Conservation (phyloP, 495 filamentous ascomycete genomes). For the Podospora didyma region DNA sequence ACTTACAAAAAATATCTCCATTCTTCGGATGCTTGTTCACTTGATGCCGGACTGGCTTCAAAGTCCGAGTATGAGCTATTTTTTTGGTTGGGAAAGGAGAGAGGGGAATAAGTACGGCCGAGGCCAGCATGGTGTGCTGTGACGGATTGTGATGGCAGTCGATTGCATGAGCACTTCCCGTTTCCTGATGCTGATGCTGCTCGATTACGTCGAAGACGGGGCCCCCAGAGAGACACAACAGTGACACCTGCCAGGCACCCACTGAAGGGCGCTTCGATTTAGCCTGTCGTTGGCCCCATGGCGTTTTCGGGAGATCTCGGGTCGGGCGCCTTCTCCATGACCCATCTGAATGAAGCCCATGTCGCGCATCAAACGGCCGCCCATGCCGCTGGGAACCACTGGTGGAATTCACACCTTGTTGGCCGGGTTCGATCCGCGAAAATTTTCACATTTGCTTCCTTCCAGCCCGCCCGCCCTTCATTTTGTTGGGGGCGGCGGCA, state of each 20-base stretch:
- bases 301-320: slow-evolving; percentile 19
- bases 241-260: no score
- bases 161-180: not conserved
- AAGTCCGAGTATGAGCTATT: no score
- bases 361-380: slow-evolving; percentile 14
- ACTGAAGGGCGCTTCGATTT: not conserved
- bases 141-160: not conserved
- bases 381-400: slow-evolving; percentile 12
- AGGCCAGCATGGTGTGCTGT: no score
- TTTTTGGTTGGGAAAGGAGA: no score
- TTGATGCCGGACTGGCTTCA: no score
- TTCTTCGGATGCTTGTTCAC: no score
- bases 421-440: slow-evolving; percentile 13
- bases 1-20: no score
- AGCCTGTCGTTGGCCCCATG: not conserved
- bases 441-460: not conserved
- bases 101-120: no score
- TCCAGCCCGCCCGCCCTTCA: not conserved
- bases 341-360: no score
- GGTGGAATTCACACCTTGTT: not conserved
- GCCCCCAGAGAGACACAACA: no score
- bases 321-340: not conserved
- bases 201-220: not conserved
- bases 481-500: not conserved
- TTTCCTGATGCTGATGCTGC: no score